Evolutionary conservation across 345 rosid species (phyloP), one percentile per base, ranked within the genome.

Genomic region (Nasturtium officinale): DNA sequence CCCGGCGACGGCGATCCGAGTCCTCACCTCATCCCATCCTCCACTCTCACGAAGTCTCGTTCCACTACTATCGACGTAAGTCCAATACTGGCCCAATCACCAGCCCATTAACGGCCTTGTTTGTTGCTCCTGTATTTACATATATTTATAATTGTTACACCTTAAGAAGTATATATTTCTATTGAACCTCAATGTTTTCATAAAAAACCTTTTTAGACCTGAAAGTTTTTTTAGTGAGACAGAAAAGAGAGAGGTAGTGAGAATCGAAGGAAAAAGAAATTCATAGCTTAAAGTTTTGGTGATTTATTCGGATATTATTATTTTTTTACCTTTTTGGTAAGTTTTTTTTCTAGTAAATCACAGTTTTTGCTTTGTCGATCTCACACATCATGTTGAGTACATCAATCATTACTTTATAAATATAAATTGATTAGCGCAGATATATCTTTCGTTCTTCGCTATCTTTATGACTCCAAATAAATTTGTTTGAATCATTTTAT

Each of bases 61-160:
- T 26, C 3, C 28, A 2, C 28, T 2, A 2, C 28, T 2, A 26
- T 26, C 28, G 40, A 9, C 40, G 40, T 13, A 43, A 43, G 50
- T 45, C 50, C 20, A 45, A 16, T 45, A n/a, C 16, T 16, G 21
- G 50, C 50, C 50, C 50, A 45, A 45, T 43, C 1, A 15, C 0
- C 1, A 45, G 50, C 50, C 50, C 21, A 45, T n/a, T 4, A 45
- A 16, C 50, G 50, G 6, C 21, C 21, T 6, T 45, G 3, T 45
- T 7, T 16, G 20, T 2, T n/a, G 17, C 18, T 43, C 7, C 2
- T 42, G 20, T 6, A 16, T 6, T 38, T 61, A 33, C 0, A 46
- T 66, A 25, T 47, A 66, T 66, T 63, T 75, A 18, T 59, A 35
- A 16, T 17, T 65, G 15, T 20, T 7, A 20, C 6, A 13, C 54